These are phyloP conservation scores for Aspergillus pseudotamarii DNA, from an alignment of 2,329 filamentous ascomycete genomes.

Conservation along the genomic window DNA sequence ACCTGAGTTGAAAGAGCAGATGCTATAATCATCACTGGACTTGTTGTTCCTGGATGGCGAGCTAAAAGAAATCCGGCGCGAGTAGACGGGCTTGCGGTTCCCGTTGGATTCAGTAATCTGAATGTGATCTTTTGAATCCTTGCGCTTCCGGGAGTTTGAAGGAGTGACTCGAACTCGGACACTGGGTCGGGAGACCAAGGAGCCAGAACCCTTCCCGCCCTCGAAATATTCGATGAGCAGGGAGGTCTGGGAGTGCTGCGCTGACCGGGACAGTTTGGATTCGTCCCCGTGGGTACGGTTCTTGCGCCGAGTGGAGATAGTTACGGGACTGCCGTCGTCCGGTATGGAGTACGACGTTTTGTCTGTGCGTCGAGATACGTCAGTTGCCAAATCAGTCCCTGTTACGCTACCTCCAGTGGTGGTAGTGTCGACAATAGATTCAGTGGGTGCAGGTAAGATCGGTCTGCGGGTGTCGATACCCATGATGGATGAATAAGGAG, in stretches of 20 bases:
- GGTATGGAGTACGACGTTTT: slow-evolving; percentile 55
- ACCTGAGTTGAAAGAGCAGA: slow-evolving; percentile 75
- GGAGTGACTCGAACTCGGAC: slow-evolving; percentile 81
- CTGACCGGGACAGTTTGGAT: slow-evolving; percentile 54
- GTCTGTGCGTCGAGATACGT: slow-evolving; percentile 54
- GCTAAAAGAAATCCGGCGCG: slow-evolving; percentile 66
- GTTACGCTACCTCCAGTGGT: slow-evolving; percentile 44
- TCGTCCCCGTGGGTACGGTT: slow-evolving; percentile 61
- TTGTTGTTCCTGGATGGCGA: slow-evolving; percentile 43
- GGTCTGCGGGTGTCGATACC: slow-evolving; percentile 53
- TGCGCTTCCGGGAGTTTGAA: slow-evolving; percentile 62
- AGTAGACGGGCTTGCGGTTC: slow-evolving; percentile 70
- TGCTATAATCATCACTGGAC: slow-evolving; percentile 63
- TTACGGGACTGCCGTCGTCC: slow-evolving; percentile 73
- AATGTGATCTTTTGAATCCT: slow-evolving; percentile 69
- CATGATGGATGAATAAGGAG: slow-evolving; percentile 41
- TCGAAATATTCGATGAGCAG: slow-evolving; percentile 95
- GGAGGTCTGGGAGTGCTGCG: slow-evolving; percentile 76
- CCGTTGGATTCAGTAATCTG: slow-evolving; percentile 82
- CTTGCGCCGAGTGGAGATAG: slow-evolving; percentile 70
- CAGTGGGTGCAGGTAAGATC: slow-evolving; percentile 53
- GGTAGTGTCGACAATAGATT: slow-evolving; percentile 51
- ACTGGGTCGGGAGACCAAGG: slow-evolving; percentile 72
- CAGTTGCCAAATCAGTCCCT: slow-evolving; percentile 52
- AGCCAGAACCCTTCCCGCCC: slow-evolving; percentile 63